Evolutionary conservation across 768 basidiomycete species (phyloP).

Genomic region (Tulasnella sp.): DNA sequence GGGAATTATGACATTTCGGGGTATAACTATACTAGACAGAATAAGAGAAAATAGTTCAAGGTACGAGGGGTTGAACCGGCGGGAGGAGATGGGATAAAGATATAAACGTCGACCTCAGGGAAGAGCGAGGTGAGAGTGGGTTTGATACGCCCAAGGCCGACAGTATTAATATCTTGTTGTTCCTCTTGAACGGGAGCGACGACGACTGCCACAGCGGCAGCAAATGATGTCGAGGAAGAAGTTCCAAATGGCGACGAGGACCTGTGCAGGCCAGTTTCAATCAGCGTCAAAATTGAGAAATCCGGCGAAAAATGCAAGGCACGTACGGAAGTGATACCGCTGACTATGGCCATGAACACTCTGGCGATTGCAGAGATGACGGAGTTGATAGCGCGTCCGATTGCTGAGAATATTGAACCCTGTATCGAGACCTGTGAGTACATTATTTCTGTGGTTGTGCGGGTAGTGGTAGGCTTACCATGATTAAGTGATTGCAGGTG

Average conservation of each 20-base stretch:
- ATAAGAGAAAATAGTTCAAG: no score
- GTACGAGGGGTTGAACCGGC: background rate
- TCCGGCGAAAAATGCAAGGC: background rate
- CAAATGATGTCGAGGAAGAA: constrained; percentile 24
- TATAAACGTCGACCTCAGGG: background rate
- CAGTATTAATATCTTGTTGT: background rate
- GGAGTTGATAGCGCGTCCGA: constrained; percentile 25
- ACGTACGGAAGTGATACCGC: constrained; percentile 23
- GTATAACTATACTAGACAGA: background rate
- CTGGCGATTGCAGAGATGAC: constrained; percentile 25
- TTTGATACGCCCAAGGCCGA: background rate
- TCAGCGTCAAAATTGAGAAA: background rate
- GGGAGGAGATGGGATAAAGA: background rate
- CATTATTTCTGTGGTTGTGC: background rate
- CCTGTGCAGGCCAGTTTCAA: background rate
- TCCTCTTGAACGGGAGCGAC: background rate
- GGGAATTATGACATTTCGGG: background rate
- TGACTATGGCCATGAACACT: constrained; percentile 21
- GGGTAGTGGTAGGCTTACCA: background rate
- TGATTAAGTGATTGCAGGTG: background rate
- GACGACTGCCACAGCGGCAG: constrained; percentile 21
- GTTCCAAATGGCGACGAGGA: constrained; percentile 22
- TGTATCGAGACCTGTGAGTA: background rate
- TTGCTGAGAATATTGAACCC: constrained; percentile 25
- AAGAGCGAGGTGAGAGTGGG: background rate